Evolutionary conservation across 257 asterid species (phyloP), one percentile per base, ranked within the genome.

Genomic region (Nyctanthes arbortristis): DNA sequence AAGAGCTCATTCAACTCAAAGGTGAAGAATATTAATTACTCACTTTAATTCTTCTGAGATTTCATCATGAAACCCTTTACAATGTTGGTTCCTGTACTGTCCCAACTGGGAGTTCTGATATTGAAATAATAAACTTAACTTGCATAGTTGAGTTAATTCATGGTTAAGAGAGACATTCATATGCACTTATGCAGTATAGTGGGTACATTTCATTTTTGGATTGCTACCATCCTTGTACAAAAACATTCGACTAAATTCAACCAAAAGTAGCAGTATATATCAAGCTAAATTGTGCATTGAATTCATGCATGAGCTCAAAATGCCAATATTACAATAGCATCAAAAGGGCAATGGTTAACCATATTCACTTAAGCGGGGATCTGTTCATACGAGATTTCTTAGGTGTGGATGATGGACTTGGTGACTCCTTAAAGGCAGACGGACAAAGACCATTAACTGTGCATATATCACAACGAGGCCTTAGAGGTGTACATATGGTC

Each of bases 391-490:
- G 54, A 20, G 69, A 67, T 61, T 80, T 84, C 68, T 76, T 80
- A 12, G 88, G 74, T 1, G 88, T 83, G 70, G 94, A 75, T 0
- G 86, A 70, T 0, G 88, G 84, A 65, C 84, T 83, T 25, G 91
- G 75, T 0, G 76, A 63, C 84, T 93, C 97, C 61, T 84, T 83
- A 61, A 88, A 93, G 60, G 98, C 96, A 8, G 97, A 90, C 2
- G 98, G 96, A 71, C 98, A 93, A 20, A 90, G 55, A 31, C 82
- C 83, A 70, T 81, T 93, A 27, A 90, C 59, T 5, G 72, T 71
- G 83, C 98, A 93, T 65, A 73, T 31, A 45, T 81, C 89, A 78
- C 98, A 93, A 18, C 85, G 96, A 4, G 98, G 98, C 59, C 98
- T 80, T 34, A 88, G 78, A 49, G 97, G 98, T 31, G 91, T 93